Evolutionary conservation across 78 protist species (phyloP).

Genomic region (Dictyostelium intermedium): DNA sequence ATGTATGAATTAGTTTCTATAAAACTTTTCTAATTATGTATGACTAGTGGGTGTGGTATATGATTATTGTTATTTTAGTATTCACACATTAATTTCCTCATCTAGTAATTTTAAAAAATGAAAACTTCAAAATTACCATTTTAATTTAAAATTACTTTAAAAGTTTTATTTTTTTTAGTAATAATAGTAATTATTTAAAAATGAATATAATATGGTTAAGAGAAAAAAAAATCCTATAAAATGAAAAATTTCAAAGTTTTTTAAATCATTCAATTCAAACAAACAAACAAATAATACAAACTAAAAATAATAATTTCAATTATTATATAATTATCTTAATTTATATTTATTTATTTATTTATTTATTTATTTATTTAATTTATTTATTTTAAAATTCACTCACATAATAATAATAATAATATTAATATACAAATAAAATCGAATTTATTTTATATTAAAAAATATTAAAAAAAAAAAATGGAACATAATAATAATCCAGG

Average conservation of each 20-base stretch:
- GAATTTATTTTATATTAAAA: background rate
- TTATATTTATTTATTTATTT: background rate
- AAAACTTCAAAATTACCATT: background rate
- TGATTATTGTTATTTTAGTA: background rate
- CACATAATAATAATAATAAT: background rate
- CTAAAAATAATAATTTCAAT: background rate
- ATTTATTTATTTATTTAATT: conserved; percentile 2
- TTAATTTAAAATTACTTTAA: background rate
- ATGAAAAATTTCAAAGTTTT: background rate
- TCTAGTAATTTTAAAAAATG: background rate
- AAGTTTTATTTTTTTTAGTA: background rate
- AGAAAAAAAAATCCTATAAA: background rate
- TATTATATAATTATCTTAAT: background rate
- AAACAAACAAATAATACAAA: background rate
- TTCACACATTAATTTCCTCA: background rate
- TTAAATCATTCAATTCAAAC: background rate
- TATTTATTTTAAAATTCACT: background rate
- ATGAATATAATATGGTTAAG: background rate
- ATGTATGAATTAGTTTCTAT: too few species aligned
- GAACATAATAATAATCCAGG: conserved; percentile 14
- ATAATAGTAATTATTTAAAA: background rate
- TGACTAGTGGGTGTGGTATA: background rate
- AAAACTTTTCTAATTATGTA: background rate
- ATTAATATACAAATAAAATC: background rate
- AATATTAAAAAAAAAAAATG: background rate